Base-by-base conservation (phyloP, 331 rosid genomes). In the Telfairia occidentalis region DNA sequence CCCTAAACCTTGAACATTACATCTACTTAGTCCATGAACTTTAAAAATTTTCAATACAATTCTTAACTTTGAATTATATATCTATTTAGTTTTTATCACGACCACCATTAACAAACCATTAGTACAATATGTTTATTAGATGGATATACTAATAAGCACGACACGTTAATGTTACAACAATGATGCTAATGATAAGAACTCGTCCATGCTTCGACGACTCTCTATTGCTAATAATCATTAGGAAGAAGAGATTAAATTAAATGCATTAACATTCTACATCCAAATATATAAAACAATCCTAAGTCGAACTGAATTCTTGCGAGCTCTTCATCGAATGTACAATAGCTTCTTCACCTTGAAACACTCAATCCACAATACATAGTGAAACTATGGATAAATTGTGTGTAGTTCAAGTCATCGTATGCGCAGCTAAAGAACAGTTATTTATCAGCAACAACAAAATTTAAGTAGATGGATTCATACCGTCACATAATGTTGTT, bases 401-500 rank as follows among this genome's bases (percentile, higher is more conserved):
- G 13, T 42, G 13, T 24, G 49, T 37, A 9, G 37, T 7, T 15
- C 19, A 42, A 21, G 54, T 43, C 55, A 43, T 69, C 12, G 42
- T 15, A 7, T 24, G 23, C 8, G 5, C 1, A 42, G 55, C 55
- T 42, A 43, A 24, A 13, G 38, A 24, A 7, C 23, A 67, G 53
- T 63, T 21, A 38, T 32, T 28, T 48, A 7, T 16, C 42, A 16
- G 28, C 61, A 26, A 28, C 48, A 8, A 3, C 15, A 63, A 32
- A 19, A 3, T 19, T 73, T 32, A 19, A 16, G 15, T 5, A 52
- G 16, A 23, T 48, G 32, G 15, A 10, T 74, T 35, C 67, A 74
- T n/a, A 19, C n/a, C 11, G 37, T 84, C 82, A 75, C 28, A 26
- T 24, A 48, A 61, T n/a, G n/a, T 48, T 78, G 23, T 50, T 80